Evolutionary conservation across 306 rosid genomes (phyloP).

Genomic region (Sesbania bispinosa): DNA sequence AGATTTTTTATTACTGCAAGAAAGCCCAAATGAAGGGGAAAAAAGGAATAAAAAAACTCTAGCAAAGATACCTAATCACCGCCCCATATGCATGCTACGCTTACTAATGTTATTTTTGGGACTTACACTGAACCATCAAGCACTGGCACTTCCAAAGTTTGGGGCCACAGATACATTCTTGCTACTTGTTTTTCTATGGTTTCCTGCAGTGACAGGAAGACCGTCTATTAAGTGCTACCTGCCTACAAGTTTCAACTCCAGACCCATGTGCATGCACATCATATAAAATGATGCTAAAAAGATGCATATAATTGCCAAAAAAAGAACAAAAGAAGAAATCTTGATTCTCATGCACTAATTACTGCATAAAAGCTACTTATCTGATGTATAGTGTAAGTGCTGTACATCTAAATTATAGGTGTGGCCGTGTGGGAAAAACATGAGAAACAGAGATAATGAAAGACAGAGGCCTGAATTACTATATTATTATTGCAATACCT

Average conservation of each 20-base stretch:
- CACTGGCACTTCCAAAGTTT: slow-evolving; percentile 23
- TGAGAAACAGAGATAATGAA: too few species aligned
- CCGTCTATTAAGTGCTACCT: too few species aligned
- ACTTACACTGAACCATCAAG: slow-evolving; percentile 28
- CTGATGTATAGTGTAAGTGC: too few species aligned
- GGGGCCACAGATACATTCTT: slow-evolving; percentile 29
- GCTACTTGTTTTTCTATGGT: slow-evolving; percentile 21
- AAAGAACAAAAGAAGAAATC: neutral
- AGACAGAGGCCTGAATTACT: too few species aligned
- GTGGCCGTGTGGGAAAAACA: too few species aligned
- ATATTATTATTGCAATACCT: too few species aligned
- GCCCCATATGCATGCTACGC: neutral
- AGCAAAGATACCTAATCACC: neutral
- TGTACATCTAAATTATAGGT: too few species aligned
- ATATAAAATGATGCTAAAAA: neutral
- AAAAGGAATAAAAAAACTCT: neutral
- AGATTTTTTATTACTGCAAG: too few species aligned
- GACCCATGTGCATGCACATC: neutral
- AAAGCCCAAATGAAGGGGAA: neutral
- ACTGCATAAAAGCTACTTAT: too few species aligned
- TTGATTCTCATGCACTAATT: too few species aligned
- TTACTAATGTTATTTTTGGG: neutral
- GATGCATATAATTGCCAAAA: too few species aligned
- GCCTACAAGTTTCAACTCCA: neutral
- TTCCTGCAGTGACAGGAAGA: slow-evolving; percentile 20